Conservation (phyloP, 257 asterid species). For the Osmanthus fragrans region DNA sequence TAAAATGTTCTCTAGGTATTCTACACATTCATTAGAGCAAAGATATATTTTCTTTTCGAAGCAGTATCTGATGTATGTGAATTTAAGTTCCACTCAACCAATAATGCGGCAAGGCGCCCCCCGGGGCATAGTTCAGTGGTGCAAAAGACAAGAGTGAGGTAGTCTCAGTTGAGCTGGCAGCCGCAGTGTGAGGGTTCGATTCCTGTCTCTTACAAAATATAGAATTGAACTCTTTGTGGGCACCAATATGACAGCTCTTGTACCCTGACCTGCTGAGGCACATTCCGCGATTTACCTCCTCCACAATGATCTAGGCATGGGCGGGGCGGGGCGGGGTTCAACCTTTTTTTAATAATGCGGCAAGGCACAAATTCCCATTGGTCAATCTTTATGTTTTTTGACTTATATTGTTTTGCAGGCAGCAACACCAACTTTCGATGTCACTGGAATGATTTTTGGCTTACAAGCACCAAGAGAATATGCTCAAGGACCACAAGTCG, state of each 20-base stretch:
- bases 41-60: background rate
- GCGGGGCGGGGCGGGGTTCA: no score
- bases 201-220: no score
- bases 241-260: no score
- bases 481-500: slow-evolving; percentile 56
- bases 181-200: no score
- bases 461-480: slow-evolving; percentile 64
- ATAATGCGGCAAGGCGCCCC: background rate
- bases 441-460: slow-evolving; percentile 61
- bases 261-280: no score
- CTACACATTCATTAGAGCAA: background rate
- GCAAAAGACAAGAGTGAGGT: no score
- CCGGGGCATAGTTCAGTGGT: no score
- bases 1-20: background rate
- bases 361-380: background rate
- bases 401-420: slow-evolving; percentile 44
- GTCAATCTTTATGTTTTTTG: background rate
- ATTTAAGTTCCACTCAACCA: background rate
- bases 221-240: no score
- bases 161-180: no score
- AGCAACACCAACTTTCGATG: slow-evolving; percentile 49
- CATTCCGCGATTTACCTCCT: no score
- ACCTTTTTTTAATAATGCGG: background rate
- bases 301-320: no score
- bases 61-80: background rate